A percentile compares a stretch with the other conserved stretches of the same genome.
Evolutionary conservation across 31 red algal species (phyloP).

Genomic region (Porphyra umbilicalis): DNA sequence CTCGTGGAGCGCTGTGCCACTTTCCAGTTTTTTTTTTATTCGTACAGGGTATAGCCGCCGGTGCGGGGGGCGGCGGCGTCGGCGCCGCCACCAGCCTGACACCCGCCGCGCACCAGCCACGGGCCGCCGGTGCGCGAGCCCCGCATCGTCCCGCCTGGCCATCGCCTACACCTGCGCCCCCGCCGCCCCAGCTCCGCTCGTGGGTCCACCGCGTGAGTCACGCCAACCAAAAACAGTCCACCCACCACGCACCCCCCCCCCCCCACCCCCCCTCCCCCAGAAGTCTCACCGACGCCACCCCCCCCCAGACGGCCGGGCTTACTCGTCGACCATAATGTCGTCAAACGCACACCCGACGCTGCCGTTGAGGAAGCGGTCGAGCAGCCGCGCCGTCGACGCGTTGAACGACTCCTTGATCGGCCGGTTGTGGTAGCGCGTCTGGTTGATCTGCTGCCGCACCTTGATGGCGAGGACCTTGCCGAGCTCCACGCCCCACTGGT

Average conservation of each 20-base stretch:
- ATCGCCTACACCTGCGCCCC: not conserved
- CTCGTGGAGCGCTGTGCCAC: not conserved
- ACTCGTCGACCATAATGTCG: not conserved
- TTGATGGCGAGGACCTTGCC: conserved; percentile 94
- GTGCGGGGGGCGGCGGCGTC: too few relatives aligned
- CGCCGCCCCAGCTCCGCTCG: too few relatives aligned
- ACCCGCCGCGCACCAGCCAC: too few relatives aligned
- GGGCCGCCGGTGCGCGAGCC: too few relatives aligned
- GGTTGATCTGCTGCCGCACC: conserved; percentile 50
- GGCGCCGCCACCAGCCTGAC: too few relatives aligned
- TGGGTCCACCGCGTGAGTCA: not conserved
- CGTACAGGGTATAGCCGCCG: too few relatives aligned
- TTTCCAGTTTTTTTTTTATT: too few relatives aligned
- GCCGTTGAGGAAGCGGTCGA: conserved; percentile 15
- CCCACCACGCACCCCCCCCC: too few relatives aligned
- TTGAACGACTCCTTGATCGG: conserved; percentile 52
- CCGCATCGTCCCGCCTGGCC: too few relatives aligned
- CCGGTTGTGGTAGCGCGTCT: conserved; percentile 21
- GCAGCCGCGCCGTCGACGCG: conserved; percentile 49
- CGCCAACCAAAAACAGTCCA: not conserved
- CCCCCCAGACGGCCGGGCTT: not conserved
- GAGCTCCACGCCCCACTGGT: conserved; percentile 98
- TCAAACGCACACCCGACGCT: conserved; percentile 16
- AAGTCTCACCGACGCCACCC: not conserved
- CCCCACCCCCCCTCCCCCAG: not conserved